A percentile compares a stretch with the other conserved stretches of the same genome.
Conservation (phyloP, 2,329 filamentous ascomycete species). For the Phialemonium atrogriseum region DNA sequence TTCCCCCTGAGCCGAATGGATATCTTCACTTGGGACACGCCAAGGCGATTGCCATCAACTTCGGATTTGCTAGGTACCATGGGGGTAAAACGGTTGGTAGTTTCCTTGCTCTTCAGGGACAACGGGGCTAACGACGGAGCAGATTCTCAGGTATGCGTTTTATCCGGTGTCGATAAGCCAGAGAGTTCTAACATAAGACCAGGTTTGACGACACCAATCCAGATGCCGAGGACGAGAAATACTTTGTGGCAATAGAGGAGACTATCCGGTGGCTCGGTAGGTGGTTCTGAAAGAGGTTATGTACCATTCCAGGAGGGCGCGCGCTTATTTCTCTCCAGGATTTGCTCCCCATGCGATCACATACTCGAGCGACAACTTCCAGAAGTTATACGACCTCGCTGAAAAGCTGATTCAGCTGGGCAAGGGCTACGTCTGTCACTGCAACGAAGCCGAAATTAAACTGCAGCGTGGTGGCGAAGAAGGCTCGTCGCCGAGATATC, state of each 20-base stretch:
- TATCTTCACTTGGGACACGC: slow-evolving; percentile 89
- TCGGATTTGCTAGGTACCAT: slow-evolving; percentile 82
- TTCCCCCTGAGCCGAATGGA: slow-evolving; percentile 84
- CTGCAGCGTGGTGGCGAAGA: slow-evolving; percentile 74
- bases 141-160: slow-evolving; percentile 23
- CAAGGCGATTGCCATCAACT: slow-evolving; percentile 94
- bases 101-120: neutral
- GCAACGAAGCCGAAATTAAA: slow-evolving; percentile 74
- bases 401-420: slow-evolving; percentile 71
- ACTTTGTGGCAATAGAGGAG: slow-evolving; percentile 79
- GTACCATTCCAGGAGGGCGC: no score
- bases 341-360: no score
- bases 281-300: no score
- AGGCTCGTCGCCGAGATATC: slow-evolving; percentile 60
- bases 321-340: no score
- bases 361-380: slow-evolving; percentile 85
- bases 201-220: slow-evolving; percentile 95
- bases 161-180: no score
- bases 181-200: no score
- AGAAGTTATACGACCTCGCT: slow-evolving; percentile 77
- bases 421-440: slow-evolving; percentile 80
- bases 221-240: slow-evolving; percentile 83
- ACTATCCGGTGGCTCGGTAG: slow-evolving; percentile 80
- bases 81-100: slow-evolving; percentile 48
- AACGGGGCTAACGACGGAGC: neutral